phyloP scores from a whole-genome alignment of 257 asterid genomes.

The Solanum virginianum region DNA sequence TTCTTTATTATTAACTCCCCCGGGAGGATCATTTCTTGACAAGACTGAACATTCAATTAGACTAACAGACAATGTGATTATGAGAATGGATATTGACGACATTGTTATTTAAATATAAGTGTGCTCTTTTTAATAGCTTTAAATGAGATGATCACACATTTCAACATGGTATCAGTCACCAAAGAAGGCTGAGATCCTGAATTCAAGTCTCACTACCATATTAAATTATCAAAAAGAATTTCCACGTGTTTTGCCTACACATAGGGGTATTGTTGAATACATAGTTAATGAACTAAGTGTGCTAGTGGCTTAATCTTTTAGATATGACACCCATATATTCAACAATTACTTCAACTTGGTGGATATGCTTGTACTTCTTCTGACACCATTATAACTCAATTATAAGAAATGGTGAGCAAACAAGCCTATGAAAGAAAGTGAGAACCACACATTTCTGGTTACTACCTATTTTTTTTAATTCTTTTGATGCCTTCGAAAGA shows the following conservation, averaged over 20 bases:
- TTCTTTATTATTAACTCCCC: slow-evolving; percentile 49
- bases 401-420: neutral
- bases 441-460: neutral
- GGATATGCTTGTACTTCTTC: neutral
- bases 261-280: neutral
- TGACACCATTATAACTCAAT: neutral
- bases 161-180: neutral
- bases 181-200: neutral
- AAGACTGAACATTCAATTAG: neutral
- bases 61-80: neutral
- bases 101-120: neutral
- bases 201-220: neutral
- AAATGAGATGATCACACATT: neutral
- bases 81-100: neutral
- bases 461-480: neutral
- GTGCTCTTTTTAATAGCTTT: neutral
- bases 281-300: neutral
- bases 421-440: neutral
- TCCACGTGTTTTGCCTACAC: neutral
- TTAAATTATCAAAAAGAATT: neutral
- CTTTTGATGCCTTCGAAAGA: neutral
- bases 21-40: slow-evolving; percentile 40
- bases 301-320: neutral
- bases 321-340: neutral
- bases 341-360: neutral